Base-by-base conservation (phyloP, 805 yeast species). In the Candida nemodendra region DNA sequence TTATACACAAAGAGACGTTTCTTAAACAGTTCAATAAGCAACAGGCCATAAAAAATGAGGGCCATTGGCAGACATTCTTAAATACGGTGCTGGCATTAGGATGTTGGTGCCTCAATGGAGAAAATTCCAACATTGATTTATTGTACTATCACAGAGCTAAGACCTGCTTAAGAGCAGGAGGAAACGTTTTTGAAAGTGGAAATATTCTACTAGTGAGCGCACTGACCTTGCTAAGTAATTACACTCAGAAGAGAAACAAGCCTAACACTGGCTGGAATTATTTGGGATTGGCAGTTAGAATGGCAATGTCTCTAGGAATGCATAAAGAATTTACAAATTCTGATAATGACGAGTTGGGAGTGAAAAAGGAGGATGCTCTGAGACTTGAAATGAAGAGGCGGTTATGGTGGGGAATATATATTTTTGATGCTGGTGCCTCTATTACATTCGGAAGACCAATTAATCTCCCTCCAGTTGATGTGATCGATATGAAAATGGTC, bases 201-300 rank as follows among this genome's bases (percentile, higher is more conserved):
- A 76, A 78, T 41, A 57, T 78, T 8, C 68, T 73, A n/a, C 54
- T 79, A 21, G 63, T 79, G 8, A 72, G 72, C 32, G 72, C 81
- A 1, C 61, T 78, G 24, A 66, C 77, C 4, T 53, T 81, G 24
- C 55, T 82, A 35, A 72, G 82, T 40, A 75, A 75, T 45, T 82
- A 80, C 57, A 73, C 77, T 9, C 84, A 78, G 51, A 78, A 78
- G 58, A 67, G 84, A 34, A 76, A 79, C 48, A 78, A 77, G 47
- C 81, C 83, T 38, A 80, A 80, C 56, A 72, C 85, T 0, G 81
- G 82, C 17, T 81, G 86, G 83, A 77, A 77, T 48, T 78, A 75
- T 45, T 61, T 79, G 24, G 87, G 88, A 9, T 61, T 78, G 13
- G 81, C 84, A 0, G 71, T 78, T 7, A 64, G 83, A 44, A 79